phyloP scores from a whole-genome alignment of 345 rosid genomes.

The Moricandia moricandioides region DNA sequence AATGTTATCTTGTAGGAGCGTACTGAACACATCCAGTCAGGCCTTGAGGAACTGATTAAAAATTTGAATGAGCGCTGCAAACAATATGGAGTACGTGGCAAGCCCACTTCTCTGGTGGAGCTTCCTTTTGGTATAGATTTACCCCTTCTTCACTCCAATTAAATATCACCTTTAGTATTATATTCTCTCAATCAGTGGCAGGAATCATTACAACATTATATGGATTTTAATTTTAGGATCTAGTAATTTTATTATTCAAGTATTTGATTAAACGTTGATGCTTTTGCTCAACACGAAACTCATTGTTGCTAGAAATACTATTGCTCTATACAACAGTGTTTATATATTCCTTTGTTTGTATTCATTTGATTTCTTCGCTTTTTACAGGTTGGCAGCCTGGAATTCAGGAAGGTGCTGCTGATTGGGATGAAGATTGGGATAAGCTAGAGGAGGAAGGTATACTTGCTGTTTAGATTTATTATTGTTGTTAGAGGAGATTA shows the following conservation, averaged over 20 bases:
- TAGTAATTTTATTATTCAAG: not conserved
- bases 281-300: too few relatives aligned
- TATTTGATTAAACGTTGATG: not conserved
- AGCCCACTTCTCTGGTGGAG: slow-evolving; percentile 78
- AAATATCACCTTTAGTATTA: not conserved
- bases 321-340: too few relatives aligned
- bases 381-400: slow-evolving; percentile 91
- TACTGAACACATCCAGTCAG: slow-evolving; percentile 59
- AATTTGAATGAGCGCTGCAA: slow-evolving; percentile 83
- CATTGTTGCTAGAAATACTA: too few relatives aligned
- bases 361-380: slow-evolving; percentile 8
- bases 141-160: slow-evolving; percentile 22
- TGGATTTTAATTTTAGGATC: not conserved
- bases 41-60: slow-evolving; percentile 78
- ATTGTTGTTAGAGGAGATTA: not conserved
- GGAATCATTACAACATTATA: not conserved
- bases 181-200: slow-evolving; percentile 4
- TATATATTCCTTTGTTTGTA: not conserved
- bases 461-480: too few relatives aligned
- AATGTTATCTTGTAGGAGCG: slow-evolving; percentile 55
- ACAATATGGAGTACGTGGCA: slow-evolving; percentile 83
- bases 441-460: slow-evolving; percentile 83
- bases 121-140: slow-evolving; percentile 80
- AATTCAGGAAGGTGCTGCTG: slow-evolving; percentile 87
- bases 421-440: slow-evolving; percentile 97